These are phyloP conservation scores for Salix viminalis DNA, from an alignment of 345 rosid genomes.

Conservation along the genomic window DNA sequence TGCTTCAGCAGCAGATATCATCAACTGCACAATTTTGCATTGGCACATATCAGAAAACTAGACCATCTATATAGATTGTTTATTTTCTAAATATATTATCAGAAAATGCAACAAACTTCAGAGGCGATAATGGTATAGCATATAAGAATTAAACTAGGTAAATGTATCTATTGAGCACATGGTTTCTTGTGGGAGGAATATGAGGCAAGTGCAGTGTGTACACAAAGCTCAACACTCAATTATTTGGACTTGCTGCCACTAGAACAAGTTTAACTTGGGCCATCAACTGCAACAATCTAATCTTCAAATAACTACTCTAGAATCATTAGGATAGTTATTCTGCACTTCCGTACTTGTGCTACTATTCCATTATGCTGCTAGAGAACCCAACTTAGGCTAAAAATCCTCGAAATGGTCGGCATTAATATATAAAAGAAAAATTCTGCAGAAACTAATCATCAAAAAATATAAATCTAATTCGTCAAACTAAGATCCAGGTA, in stretches of 20 bases:
- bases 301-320: neutral
- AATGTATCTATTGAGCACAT: too few relatives aligned
- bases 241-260: neutral
- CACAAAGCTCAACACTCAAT: neutral
- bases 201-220: too few relatives aligned
- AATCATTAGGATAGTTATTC: neutral
- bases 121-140: neutral
- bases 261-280: neutral
- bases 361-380: neutral
- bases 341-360: neutral
- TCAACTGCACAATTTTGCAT: constrained; percentile 28
- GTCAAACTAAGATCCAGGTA: constrained; percentile 1
- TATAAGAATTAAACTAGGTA: too few relatives aligned
- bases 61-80: neutral
- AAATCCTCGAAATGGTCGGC: neutral
- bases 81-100: neutral
- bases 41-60: neutral
- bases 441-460: neutral
- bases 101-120: neutral
- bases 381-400: neutral
- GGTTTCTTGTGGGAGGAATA: too few relatives aligned
- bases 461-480: neutral
- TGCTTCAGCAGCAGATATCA: constrained; percentile 16
- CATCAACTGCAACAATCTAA: neutral
- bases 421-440: neutral